These are phyloP conservation scores for Yarrowia phangngaensis DNA, from an alignment of 805 yeast genomes.

Conservation along the genomic window DNA sequence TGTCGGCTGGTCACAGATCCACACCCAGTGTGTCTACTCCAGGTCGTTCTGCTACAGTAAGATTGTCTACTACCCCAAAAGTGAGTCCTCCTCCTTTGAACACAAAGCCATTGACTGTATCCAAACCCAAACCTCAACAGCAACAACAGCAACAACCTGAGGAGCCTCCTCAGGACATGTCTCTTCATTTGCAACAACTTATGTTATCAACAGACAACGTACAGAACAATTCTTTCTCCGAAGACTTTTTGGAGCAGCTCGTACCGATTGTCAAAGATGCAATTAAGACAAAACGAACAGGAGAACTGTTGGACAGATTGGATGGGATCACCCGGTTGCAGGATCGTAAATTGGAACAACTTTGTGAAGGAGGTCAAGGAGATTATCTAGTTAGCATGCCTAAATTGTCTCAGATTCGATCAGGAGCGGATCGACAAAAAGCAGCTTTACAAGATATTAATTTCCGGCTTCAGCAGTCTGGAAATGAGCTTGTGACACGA, in stretches of 20 bases:
- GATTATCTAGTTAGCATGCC: conserved; percentile 50
- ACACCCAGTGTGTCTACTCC: conserved; percentile 16
- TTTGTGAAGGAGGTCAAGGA: conserved; percentile 59
- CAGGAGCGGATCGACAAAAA: conserved; percentile 54
- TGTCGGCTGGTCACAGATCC: background rate
- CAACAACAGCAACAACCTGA: conserved; percentile 6
- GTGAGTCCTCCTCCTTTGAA: conserved; percentile 13
- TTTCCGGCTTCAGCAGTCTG: conserved; percentile 57
- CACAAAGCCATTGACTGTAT: conserved; percentile 12
- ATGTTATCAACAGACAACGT: conserved; percentile 12
- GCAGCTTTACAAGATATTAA: conserved; percentile 56
- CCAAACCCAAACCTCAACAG: background rate
- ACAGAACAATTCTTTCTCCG: conserved; percentile 34
- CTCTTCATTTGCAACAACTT: conserved; percentile 23
- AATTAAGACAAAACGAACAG: conserved; percentile 51
- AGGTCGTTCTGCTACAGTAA: conserved; percentile 5
- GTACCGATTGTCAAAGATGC: conserved; percentile 71
- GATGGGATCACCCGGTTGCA: conserved; percentile 56
- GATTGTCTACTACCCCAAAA: background rate
- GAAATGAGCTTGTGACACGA: conserved; percentile 54
- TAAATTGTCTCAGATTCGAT: conserved; percentile 59
- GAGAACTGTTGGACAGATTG: conserved; percentile 53
- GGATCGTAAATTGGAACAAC: conserved; percentile 58
- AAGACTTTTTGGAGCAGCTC: conserved; percentile 73
- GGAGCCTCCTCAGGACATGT: conserved; percentile 21